A percentile compares a stretch with the other conserved stretches of the same genome.
Conservation (phyloP, 2,329 filamentous ascomycete genomes). For the Fusarium longipes region DNA sequence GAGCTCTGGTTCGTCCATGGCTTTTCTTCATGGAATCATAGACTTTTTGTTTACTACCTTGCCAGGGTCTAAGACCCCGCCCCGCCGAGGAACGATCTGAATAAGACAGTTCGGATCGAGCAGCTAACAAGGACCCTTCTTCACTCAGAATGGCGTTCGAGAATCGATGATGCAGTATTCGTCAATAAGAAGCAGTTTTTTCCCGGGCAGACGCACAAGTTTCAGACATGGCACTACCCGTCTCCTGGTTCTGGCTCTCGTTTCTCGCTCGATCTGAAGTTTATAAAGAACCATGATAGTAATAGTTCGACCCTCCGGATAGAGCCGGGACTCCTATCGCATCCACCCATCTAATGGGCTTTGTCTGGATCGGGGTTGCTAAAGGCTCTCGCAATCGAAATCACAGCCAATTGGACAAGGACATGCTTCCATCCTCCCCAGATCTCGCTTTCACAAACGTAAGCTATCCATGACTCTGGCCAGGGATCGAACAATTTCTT, state of each 20-base stretch:
- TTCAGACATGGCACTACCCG: background rate
- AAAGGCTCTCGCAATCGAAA: conserved; percentile 41
- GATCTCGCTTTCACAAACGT: conserved; percentile 45
- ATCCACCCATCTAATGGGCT: conserved; percentile 43
- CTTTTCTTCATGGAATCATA: conserved; percentile 39
- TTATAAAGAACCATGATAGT: conserved; percentile 13
- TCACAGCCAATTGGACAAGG: conserved; percentile 41
- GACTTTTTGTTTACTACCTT: conserved; percentile 22
- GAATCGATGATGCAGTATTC: conserved; percentile 7
- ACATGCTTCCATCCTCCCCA: conserved; percentile 33
- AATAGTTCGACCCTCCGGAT: conserved; percentile 35
- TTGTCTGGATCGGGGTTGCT: conserved; percentile 44
- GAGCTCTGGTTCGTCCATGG: conserved; percentile 36
- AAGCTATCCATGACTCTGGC: conserved; percentile 40
- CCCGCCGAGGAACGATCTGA: conserved; percentile 26
- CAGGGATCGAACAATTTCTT: conserved; percentile 26
- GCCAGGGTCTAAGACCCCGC: conserved; percentile 33
- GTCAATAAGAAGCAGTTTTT: background rate
- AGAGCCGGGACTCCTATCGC: conserved; percentile 41
- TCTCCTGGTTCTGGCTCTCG: background rate
- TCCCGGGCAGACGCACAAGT: background rate
- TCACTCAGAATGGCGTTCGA: background rate
- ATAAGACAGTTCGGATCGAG: conserved; percentile 15
- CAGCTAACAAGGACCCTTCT: conserved; percentile 5
- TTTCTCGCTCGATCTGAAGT: conserved; percentile 3